A percentile compares a stretch with the other conserved stretches of the same genome.
Conservation (phyloP, 495 filamentous ascomycete genomes). For the Amniculicola lignicola region DNA sequence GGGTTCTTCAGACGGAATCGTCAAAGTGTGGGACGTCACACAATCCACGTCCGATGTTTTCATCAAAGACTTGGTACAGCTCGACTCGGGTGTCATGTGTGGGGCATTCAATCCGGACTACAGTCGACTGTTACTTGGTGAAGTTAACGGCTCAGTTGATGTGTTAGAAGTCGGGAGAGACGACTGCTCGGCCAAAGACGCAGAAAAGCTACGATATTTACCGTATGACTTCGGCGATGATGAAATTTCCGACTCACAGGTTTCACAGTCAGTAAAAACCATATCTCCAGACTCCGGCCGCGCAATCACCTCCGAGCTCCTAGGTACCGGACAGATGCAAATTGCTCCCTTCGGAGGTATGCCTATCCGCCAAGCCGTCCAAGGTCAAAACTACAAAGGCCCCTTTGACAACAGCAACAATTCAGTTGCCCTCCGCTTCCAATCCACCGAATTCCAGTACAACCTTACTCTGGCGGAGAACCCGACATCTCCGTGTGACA, state of each 20-base stretch:
- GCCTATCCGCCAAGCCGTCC: slow-evolving; percentile 40
- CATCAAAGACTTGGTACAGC: slow-evolving; percentile 56
- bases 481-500: slow-evolving; percentile 18
- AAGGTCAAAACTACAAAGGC: slow-evolving; percentile 36
- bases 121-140: slow-evolving; percentile 69
- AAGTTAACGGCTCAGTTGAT: slow-evolving; percentile 69
- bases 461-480: slow-evolving; percentile 2
- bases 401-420: slow-evolving; percentile 22
- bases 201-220: slow-evolving; percentile 26
- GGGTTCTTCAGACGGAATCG: slow-evolving; percentile 81
- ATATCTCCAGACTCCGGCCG: slow-evolving; percentile 10
- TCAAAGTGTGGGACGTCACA: slow-evolving; percentile 82
- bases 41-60: slow-evolving; percentile 57
- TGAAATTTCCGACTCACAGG: neutral
- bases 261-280: neutral
- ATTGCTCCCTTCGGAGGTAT: slow-evolving; percentile 37
- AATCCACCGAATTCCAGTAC: slow-evolving; percentile 27
- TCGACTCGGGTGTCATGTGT: slow-evolving; percentile 55
- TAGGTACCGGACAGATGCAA: slow-evolving; percentile 30
- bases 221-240: slow-evolving; percentile 16
- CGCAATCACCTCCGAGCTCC: slow-evolving; percentile 22
- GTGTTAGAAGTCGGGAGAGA: slow-evolving; percentile 50
- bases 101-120: slow-evolving; percentile 74
- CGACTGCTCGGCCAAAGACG: slow-evolving; percentile 26
- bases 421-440: slow-evolving; percentile 24